A percentile compares a stretch with the other conserved stretches of the same genome.
These are phyloP conservation scores for Botrytis hyacinthi DNA, from an alignment of 2,329 filamentous ascomycete species.

Conservation along the genomic window DNA sequence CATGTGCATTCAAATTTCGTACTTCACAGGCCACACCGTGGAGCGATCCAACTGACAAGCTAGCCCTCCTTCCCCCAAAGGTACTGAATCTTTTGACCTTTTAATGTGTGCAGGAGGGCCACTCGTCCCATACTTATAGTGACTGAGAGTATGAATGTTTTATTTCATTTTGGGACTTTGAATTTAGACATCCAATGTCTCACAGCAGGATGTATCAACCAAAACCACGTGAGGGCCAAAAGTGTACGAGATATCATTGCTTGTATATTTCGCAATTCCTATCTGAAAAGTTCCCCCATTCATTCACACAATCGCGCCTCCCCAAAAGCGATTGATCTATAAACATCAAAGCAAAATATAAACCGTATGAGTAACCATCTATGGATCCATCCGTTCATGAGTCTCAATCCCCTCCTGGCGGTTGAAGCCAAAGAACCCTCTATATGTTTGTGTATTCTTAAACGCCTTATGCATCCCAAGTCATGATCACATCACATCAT, in stretches of 20 bases:
- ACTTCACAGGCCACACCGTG: not conserved
- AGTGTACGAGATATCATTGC: not conserved
- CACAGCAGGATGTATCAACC: not conserved
- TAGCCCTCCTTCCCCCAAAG: not conserved
- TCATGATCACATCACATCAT: slow-evolving; percentile 10
- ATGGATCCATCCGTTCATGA: not conserved
- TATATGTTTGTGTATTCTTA: slow-evolving; percentile 9
- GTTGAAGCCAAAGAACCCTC: slow-evolving; percentile 18
- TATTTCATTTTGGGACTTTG: not conserved
- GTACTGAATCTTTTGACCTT: not conserved
- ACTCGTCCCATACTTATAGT: not conserved
- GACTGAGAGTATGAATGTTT: no score
- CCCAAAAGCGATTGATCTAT: not conserved
- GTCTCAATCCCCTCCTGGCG: slow-evolving; percentile 1
- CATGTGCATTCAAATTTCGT: not conserved
- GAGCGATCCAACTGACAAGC: not conserved
- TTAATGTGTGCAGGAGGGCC: not conserved
- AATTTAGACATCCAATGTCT: not conserved
- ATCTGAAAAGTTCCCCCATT: not conserved
- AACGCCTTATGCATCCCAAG: slow-evolving; percentile 15
- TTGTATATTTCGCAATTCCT: not conserved
- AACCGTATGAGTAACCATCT: not conserved
- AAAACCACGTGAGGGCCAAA: not conserved
- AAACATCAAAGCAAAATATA: not conserved
- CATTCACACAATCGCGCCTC: not conserved